Evolutionary conservation across 225 moss, liverwort and hornwort species (phyloP), one percentile per base, ranked within the genome.

Genomic region (Marchantia paleacea): DNA sequence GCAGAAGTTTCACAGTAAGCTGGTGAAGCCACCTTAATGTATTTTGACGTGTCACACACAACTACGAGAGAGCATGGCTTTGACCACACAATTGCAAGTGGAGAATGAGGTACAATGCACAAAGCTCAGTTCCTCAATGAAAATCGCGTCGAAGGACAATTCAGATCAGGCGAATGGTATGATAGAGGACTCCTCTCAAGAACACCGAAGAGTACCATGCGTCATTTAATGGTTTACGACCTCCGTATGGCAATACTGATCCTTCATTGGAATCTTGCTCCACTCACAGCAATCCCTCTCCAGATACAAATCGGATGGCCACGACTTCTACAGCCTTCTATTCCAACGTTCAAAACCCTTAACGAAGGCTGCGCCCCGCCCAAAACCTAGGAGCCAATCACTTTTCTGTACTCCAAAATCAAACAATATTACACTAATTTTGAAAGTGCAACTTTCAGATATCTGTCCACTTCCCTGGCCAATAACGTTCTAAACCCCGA

Each of bases 331-430:
- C 9, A 51, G 50, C 72, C 52, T 9, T 63, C 60, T 52, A 48
- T 66, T 51, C 65, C 68, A 16, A 12, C 62, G 51, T 47, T 81
- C 74, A 49, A 69, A 78, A 72, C 49, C 81, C 75, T 85, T 57
- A 66, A 73, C 68, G 24, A 20, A n/a, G 7, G 26, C 25, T 57
- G 57, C 39, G 39, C 6, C 69, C 69, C 49, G 52, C 52, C 68
- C 25, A 19, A 55, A 19, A 79, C 79, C 31, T 79, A 79, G 7
- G 7, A 12, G 60, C 15, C 55, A 22, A 75, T 26, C 16, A 12
- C 57, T 55, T 60, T 31, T 31, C 25, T 26, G 0, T 13, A 8
- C 52, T 25, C 31, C 76, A 20, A 75, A 29, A 19, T 15, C 60
- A 58, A 39, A 16, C 12, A 76, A 8, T 22, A 57, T 47, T 47